A percentile compares a stretch with the other conserved stretches of the same genome.
Evolutionary conservation across 192 early-diverging fungal species (phyloP).

Genomic region (Entomortierella chlamydospora): DNA sequence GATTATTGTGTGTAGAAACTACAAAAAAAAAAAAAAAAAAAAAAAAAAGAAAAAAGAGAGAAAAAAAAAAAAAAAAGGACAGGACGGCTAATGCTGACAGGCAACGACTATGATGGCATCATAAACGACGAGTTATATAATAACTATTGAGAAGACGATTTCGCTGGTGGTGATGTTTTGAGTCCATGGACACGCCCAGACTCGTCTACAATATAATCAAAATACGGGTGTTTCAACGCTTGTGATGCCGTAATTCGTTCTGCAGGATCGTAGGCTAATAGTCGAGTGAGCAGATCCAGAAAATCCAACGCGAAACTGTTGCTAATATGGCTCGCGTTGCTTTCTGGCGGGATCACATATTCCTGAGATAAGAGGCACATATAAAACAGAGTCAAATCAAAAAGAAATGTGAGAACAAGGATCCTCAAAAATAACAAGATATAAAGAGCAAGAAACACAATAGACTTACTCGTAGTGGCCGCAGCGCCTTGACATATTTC

Average conservation of each 20-base stretch:
- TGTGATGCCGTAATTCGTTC: slow-evolving; percentile 84
- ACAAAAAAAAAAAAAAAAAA: slow-evolving; percentile 14
- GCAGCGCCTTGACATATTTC: slow-evolving; percentile 71
- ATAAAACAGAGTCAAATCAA: no score
- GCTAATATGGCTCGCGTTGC: slow-evolving; percentile 29
- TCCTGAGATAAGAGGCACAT: slow-evolving; percentile 23
- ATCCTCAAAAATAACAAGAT: no score
- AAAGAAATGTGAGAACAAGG: no score
- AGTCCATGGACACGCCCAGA: slow-evolving; percentile 35
- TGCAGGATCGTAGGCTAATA: slow-evolving; percentile 85
- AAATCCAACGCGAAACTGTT: slow-evolving; percentile 60
- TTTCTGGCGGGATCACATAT: slow-evolving; percentile 53
- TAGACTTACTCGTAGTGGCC: slow-evolving; percentile 63
- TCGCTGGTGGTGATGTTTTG: background rate
- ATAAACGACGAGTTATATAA: background rate
- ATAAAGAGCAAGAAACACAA: background rate
- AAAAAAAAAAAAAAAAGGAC: background rate
- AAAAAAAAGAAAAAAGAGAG: background rate
- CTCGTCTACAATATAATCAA: slow-evolving; percentile 68
- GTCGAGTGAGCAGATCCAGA: slow-evolving; percentile 74
- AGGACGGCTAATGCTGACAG: background rate
- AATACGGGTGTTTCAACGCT: slow-evolving; percentile 89
- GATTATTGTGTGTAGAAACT: background rate
- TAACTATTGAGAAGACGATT: background rate
- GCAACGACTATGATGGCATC: background rate